These are phyloP conservation scores for Cruciata laevipes DNA, from an alignment of 257 asterid genomes.

Conservation along the genomic window DNA sequence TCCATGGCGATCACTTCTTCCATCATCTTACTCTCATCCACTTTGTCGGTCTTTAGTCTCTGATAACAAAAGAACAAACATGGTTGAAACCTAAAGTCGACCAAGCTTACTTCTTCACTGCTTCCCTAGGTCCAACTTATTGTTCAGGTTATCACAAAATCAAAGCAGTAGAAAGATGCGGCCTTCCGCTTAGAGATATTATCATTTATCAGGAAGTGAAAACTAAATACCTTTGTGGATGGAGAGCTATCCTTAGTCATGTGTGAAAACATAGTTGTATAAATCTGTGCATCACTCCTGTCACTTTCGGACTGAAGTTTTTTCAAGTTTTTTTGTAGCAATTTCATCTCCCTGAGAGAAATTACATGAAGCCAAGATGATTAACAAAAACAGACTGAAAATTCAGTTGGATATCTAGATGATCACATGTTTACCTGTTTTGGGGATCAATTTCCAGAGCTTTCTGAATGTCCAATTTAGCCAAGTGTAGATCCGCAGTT, in stretches of 20 bases:
- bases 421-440: slow-evolving; percentile 25
- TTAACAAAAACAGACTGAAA: background rate
- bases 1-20: slow-evolving; percentile 23
- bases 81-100: background rate
- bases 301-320: slow-evolving; percentile 45
- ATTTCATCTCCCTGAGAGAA: slow-evolving; percentile 52
- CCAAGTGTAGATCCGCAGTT: slow-evolving; percentile 34
- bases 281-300: slow-evolving; percentile 53
- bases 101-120: background rate
- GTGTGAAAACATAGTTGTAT: slow-evolving; percentile 43
- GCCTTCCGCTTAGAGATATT: background rate
- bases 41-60: slow-evolving; percentile 34
- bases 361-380: background rate
- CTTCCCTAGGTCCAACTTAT: no score
- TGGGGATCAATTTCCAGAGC: slow-evolving; percentile 38
- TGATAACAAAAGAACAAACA: slow-evolving; percentile 9
- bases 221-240: slow-evolving; percentile 38
- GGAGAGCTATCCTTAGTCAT: slow-evolving; percentile 29
- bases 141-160: background rate
- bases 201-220: background rate
- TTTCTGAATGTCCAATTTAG: slow-evolving; percentile 36
- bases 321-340: slow-evolving; percentile 42
- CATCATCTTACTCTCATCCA: slow-evolving; percentile 19
- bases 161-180: background rate
- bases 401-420: background rate